Evolutionary conservation across 768 basidiomycete genomes (phyloP), one percentile per base, ranked within the genome.

Genomic region (Cystobasidium onofrii): DNA sequence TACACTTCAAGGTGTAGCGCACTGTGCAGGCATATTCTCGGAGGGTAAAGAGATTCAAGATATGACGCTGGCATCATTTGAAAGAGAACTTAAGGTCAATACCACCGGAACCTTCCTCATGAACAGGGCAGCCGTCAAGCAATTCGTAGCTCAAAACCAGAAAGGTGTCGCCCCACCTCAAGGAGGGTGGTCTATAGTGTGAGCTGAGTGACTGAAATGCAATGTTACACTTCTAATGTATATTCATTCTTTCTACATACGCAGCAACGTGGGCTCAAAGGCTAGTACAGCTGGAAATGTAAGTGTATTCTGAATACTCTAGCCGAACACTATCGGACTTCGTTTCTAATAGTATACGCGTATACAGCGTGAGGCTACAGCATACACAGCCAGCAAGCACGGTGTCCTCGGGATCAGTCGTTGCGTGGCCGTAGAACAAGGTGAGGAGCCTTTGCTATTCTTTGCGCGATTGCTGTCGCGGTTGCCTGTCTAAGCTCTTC

Each of bases 181-280:
- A n/a, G 72, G 72, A 3, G 72, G 72, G 6, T 73, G 64, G 44
- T 29, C 57, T 1, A 73, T 73, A 64, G 72, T 73, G 72, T 73
- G 29, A 34, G 72, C 50, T 13, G n/a, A n/a, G n/a, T n/a, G n/a
- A n/a, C n/a, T n/a, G n/a, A n/a, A n/a, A n/a, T n/a, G n/a, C n/a
- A n/a, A n/a, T n/a, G n/a, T n/a, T n/a, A n/a, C n/a, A n/a, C n/a
- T n/a, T n/a, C n/a, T n/a, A n/a, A n/a, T n/a, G n/a, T n/a, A n/a
- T n/a, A n/a, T n/a, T n/a, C n/a, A n/a, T n/a, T n/a, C n/a, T n/a
- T n/a, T n/a, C n/a, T n/a, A n/a, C n/a, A n/a, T n/a, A n/a, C n/a
- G n/a, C n/a, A 73, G 72, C 17, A 73, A 73, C 44, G 63, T 64
- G 18, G 72, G 72, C 31, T 73, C 72, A 41, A 73, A 73, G 46